Base-by-base conservation (phyloP, 257 asterid genomes). In the Ilex aquifolium region DNA sequence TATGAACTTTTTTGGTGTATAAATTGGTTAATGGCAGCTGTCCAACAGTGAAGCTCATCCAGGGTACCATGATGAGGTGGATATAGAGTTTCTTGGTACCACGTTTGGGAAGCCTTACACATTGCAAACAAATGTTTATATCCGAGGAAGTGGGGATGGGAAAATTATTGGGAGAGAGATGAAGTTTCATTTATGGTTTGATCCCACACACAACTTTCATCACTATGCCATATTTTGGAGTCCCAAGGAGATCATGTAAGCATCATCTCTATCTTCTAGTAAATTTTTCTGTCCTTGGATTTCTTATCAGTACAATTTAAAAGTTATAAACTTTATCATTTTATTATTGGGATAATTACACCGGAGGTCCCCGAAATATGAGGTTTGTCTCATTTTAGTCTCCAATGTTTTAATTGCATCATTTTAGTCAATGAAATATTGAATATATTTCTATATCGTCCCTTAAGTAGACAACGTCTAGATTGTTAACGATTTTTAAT, bases 171-270 rank as follows among this genome's bases (percentile, higher is more conserved):
- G 98, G 53, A 86, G 98, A 64, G 98, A 88, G 72, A 86, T 91
- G 95, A 84, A 88, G 71, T 91, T 91, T 61, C 96, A 88, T 62
- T 71, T 91, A 48, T 91, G 98, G 98, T 91, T 91, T 62, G 98
- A 91, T 85, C 98, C 98, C 60, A 91, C 98, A 1, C 71, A 83
- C 52, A 56, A 64, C 50, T 91, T 88, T 64, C 98, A 91, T 63
- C 95, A 88, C 63, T 91, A 91, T 66, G 98, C 96, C 69, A 88
- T 91, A 5, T 49, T 83, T 0, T 91, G 98, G 98, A 80, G 64
- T 69, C 90, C 95, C 6, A 72, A 21, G 27, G 90, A 88, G 46
- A 86, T 91, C 67, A 77, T 86, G 98, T 91, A 81, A 86, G 88
- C 31, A 50, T 14, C 4, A 36, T 36, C 42, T 36, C 8, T 36